Evolutionary conservation across 371 early-diverging fungal genomes (phyloP).

Genomic region (Mucor lusitanicus): DNA sequence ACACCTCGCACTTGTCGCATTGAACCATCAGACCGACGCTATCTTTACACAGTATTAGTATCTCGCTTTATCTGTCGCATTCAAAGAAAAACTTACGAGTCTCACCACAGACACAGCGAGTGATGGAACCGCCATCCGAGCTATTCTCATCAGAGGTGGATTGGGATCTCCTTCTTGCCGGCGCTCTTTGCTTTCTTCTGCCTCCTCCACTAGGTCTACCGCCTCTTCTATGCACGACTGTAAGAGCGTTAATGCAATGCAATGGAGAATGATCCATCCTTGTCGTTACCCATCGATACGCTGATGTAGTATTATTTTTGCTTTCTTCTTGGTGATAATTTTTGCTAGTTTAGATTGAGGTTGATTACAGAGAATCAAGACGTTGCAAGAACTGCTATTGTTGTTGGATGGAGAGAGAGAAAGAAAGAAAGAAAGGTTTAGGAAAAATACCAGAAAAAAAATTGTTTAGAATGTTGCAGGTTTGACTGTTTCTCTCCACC

Average conservation of each 20-base stretch:
- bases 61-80: background rate
- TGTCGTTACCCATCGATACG: background rate
- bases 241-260: background rate
- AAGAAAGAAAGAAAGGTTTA: background rate
- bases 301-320: background rate
- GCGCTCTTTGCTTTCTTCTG: conserved; percentile 6
- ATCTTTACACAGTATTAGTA: conserved; percentile 12
- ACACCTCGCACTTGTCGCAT: conserved; percentile 85
- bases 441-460: conserved; percentile 2
- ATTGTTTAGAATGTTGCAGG: background rate
- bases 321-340: background rate
- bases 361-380: background rate
- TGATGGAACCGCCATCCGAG: conserved; percentile 64
- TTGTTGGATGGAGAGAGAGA: background rate
- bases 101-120: conserved; percentile 76
- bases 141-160: conserved; percentile 37
- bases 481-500: conserved; percentile 1
- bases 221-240: conserved; percentile 18
- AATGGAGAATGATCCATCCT: background rate
- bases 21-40: conserved; percentile 81
- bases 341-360: background rate
- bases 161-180: conserved; percentile 24
- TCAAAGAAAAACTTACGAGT: conserved; percentile 49
- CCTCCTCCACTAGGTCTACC: conserved; percentile 6
- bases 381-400: background rate